Evolutionary conservation across 176 grass and related monocot genomes (phyloP), one percentile per base, ranked within the genome.

Genomic region (Oryza australiensis): DNA sequence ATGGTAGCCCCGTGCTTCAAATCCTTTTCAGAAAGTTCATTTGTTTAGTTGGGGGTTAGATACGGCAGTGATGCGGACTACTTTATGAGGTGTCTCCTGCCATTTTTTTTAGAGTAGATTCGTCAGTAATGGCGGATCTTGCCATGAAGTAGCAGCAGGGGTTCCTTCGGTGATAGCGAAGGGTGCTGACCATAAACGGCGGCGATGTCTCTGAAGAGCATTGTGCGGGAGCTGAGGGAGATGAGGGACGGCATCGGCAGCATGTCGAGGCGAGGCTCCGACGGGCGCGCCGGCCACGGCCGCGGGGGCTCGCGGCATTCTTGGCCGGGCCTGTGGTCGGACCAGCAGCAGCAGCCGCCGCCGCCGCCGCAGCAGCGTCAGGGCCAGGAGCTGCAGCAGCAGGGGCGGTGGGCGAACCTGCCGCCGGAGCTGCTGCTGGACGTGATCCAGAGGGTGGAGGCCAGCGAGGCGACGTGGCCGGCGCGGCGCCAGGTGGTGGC

Each of bases 401-500:
- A 91, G 62, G 93, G 96, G 48, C 90, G 85, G 71, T 99, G 96
- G 96, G 90, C 96, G 24, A 89, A 99, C 84, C 82, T 99, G 69
- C 96, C 96, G 46, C 90, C 91, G 55, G 96, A 99, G 81, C 70
- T 99, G 82, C 87, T 99, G 24, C 65, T 99, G n/a, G 96, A 99
- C 62, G 91, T 99, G 71, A 94, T 99, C 72, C 96, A 91, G 82
- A 85, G 91, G 87, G 84, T 99, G 76, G 96, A 99, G 87, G 85
- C 71, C 55, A 95, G 93, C 84, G 90, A 99, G 76, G 93, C 66
- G 26, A 77, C 80, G 0, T 99, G 96, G 96, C 96, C 96, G 6
- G 93, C 93, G 45, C 88, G 96, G 83, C 89, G 89, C 37, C 75
- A 99, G 28, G 89, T 99, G 23, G 90, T 99, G 74, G 87, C 85